Evolutionary conservation across 768 basidiomycete genomes (phyloP), one percentile per base, ranked within the genome.

Genomic region (Leucocoprinus birnbaumii): DNA sequence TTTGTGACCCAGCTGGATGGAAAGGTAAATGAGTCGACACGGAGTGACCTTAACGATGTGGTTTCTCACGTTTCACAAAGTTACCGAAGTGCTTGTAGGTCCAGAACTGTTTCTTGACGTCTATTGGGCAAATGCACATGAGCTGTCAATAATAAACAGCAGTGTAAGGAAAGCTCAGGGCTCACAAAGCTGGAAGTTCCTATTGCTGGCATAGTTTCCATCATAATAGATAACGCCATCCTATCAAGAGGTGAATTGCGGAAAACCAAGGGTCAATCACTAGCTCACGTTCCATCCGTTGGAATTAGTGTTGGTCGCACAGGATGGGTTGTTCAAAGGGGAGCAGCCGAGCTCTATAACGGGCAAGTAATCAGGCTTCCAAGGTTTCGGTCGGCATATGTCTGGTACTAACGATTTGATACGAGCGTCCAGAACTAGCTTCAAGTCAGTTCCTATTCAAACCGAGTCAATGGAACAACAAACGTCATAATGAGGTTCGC

Each of bases 351-450:
- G 57, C 38, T 61, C 75, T 74, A n/a, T n/a, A n/a, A n/a, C n/a
- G n/a, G n/a, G n/a, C n/a, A n/a, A n/a, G n/a, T n/a, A n/a, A n/a
- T n/a, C n/a, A n/a, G n/a, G n/a, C n/a, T n/a, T n/a, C n/a, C n/a
- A n/a, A n/a, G n/a, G n/a, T n/a, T n/a, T n/a, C n/a, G n/a, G n/a
- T n/a, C n/a, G n/a, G n/a, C n/a, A n/a, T n/a, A n/a, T n/a, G n/a
- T n/a, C n/a, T n/a, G n/a, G n/a, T n/a, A n/a, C n/a, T n/a, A n/a
- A n/a, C 72, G 58, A 52, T 63, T 71, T 14, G 68, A 74, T 40
- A 70, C 71, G 10, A 72, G 60, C n/a, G 72, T 75, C 71, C 71
- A 74, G 51, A 71, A 73, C 72, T 71, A n/a, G n/a, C n/a, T n/a
- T n/a, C n/a, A n/a, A n/a, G n/a, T n/a, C n/a, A n/a, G n/a, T n/a